phyloP scores from a whole-genome alignment of 495 filamentous ascomycete species.

The Penicillium samsonianum region DNA sequence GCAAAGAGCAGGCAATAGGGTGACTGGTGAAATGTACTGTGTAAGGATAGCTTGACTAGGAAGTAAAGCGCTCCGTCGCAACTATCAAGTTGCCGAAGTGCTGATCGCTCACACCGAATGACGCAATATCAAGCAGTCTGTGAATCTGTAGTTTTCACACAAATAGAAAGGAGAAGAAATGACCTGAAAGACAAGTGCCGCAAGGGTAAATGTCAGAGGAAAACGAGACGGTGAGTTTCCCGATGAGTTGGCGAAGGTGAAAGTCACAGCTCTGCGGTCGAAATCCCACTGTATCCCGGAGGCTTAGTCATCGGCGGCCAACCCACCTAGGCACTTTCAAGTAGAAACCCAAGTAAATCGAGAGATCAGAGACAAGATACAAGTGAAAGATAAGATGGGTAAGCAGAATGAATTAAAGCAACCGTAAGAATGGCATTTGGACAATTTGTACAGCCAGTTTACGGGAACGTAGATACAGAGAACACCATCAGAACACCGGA shows the following conservation, averaged over 20 bases:
- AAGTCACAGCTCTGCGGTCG: slow-evolving; percentile 43
- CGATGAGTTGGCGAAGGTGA: slow-evolving; percentile 46
- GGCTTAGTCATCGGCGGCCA: slow-evolving; percentile 42
- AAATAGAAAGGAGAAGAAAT: neutral
- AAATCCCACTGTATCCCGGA: slow-evolving; percentile 40
- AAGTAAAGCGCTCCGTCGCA: slow-evolving; percentile 25
- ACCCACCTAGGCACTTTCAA: neutral
- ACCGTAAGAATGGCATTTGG: slow-evolving; percentile 18
- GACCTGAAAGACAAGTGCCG: neutral
- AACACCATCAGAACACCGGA: slow-evolving; percentile 16
- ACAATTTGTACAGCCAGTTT: slow-evolving; percentile 23
- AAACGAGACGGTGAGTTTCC: slow-evolving; percentile 20
- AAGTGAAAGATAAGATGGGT: neutral
- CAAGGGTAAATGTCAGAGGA: neutral
- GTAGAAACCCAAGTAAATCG: neutral
- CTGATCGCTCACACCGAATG: slow-evolving; percentile 20
- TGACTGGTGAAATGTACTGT: neutral
- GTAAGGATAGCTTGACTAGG: slow-evolving; percentile 8
- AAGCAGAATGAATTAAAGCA: neutral
- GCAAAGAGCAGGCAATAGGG: neutral
- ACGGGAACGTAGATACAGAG: slow-evolving; percentile 16
- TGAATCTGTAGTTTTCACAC: slow-evolving; percentile 1
- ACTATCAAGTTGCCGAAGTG: slow-evolving; percentile 27
- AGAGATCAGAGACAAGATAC: slow-evolving; percentile 3
- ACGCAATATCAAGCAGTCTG: slow-evolving; percentile 11